phyloP scores from a whole-genome alignment of 345 rosid species.

The Aquilaria malaccensis region DNA sequence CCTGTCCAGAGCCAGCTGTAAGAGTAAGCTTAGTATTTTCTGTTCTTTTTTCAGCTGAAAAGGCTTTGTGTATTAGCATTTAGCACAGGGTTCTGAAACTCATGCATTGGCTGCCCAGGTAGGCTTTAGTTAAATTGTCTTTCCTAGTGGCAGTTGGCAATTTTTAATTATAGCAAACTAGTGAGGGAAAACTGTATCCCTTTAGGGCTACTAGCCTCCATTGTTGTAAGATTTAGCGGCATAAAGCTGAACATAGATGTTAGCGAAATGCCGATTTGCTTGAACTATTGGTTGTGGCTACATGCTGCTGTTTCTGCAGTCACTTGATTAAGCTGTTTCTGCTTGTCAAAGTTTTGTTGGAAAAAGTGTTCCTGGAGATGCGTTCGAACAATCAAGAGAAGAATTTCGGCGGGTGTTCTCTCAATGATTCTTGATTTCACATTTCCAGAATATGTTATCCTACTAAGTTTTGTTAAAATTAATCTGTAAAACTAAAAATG shows the following conservation, averaged over 20 bases:
- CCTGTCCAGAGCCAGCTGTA: conserved; percentile 25
- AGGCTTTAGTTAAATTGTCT: conserved; percentile 71
- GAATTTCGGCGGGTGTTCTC: too few species aligned
- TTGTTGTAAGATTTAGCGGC: conserved; percentile 20
- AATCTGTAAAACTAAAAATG: too few species aligned
- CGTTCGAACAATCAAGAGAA: too few species aligned
- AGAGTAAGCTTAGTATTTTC: conserved; percentile 12
- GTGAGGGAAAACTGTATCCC: conserved; percentile 18
- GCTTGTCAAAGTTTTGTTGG: too few species aligned
- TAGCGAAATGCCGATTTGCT: conserved; percentile 9
- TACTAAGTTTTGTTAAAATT: too few species aligned
- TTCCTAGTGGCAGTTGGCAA: conserved; percentile 87
- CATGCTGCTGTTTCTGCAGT: too few species aligned
- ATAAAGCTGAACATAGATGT: conserved; percentile 5
- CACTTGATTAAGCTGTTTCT: too few species aligned
- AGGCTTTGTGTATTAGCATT: conserved; percentile 34
- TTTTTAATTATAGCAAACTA: conserved; percentile 19
- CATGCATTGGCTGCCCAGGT: conserved; percentile 87
- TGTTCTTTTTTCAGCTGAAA: conserved; percentile 22
- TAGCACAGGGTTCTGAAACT: conserved; percentile 34
- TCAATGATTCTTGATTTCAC: too few species aligned
- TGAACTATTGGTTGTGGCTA: neutral
- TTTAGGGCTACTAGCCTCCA: conserved; percentile 12
- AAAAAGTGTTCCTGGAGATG: too few species aligned
- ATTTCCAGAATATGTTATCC: too few species aligned